Evolutionary conservation across 176 grass and related monocot genomes (phyloP).

Genomic region (Oryza coarctata): DNA sequence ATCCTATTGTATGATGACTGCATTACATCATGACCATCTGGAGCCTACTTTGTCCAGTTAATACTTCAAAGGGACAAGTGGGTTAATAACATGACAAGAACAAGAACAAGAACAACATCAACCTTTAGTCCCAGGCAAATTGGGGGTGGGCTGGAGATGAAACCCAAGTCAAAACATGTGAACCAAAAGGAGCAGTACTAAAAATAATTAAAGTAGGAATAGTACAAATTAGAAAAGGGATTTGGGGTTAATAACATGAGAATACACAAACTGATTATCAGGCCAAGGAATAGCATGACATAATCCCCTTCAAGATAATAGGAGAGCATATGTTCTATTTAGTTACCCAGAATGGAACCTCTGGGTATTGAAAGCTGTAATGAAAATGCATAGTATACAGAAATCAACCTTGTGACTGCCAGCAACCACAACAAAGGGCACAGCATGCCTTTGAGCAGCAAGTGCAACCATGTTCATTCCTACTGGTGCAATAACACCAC

Average conservation of each 20-base stretch:
- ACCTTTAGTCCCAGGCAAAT: neutral
- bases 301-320: neutral
- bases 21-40: neutral
- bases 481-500: slow-evolving; percentile 93
- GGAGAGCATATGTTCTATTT: slow-evolving; percentile 3
- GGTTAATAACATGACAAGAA: neutral
- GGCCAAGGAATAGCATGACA: neutral
- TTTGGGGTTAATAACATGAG: neutral
- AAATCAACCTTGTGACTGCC: slow-evolving; percentile 91
- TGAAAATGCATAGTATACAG: slow-evolving; percentile 16
- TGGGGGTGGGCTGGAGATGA: neutral
- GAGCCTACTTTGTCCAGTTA: neutral
- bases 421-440: slow-evolving; percentile 95
- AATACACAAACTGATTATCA: neutral
- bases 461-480: slow-evolving; percentile 96
- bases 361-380: neutral
- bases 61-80: neutral
- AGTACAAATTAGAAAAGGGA: neutral
- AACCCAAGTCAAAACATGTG: neutral
- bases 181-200: neutral
- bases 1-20: neutral
- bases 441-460: slow-evolving; percentile 97
- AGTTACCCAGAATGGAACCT: neutral
- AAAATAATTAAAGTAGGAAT: neutral
- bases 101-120: neutral